Evolutionary conservation across 2,329 filamentous ascomycete species (phyloP).

Genomic region (Colletotrichum lupini): DNA sequence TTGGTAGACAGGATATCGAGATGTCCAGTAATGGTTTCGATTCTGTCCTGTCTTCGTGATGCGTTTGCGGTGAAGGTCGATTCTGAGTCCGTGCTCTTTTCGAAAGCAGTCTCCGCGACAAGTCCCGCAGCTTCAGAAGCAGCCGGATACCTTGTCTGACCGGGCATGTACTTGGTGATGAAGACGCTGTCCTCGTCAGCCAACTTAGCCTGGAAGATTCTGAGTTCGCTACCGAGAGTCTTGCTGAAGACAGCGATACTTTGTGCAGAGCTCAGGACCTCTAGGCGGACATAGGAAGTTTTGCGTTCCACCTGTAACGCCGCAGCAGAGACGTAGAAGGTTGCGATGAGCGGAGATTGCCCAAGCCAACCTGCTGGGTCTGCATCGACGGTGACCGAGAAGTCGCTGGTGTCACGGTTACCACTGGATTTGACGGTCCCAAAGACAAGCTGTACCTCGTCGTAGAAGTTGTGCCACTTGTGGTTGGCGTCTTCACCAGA

Average conservation of each 20-base stretch:
- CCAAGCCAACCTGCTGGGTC: slow-evolving; percentile 51
- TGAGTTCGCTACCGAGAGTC: slow-evolving; percentile 42
- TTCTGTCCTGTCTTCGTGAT: slow-evolving; percentile 40
- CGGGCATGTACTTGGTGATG: slow-evolving; percentile 50
- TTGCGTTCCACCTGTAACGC: slow-evolving; percentile 47
- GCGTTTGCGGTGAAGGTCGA: slow-evolving; percentile 41
- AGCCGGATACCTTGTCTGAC: slow-evolving; percentile 43
- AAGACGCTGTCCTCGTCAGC: slow-evolving; percentile 45
- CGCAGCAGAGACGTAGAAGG: slow-evolving; percentile 52
- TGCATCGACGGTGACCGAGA: slow-evolving; percentile 45
- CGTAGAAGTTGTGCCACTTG: slow-evolving; percentile 50
- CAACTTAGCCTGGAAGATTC: slow-evolving; percentile 46
- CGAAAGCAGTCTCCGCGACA: slow-evolving; percentile 36
- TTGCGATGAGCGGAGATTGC: slow-evolving; percentile 50
- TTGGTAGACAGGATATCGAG: slow-evolving; percentile 49
- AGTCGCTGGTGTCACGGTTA: slow-evolving; percentile 42
- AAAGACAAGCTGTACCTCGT: slow-evolving; percentile 54
- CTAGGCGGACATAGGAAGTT: slow-evolving; percentile 46
- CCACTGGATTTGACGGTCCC: slow-evolving; percentile 47
- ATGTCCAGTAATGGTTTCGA: slow-evolving; percentile 52
- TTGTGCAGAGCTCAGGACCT: slow-evolving; percentile 41
- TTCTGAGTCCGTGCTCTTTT: slow-evolving; percentile 37
- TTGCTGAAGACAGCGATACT: slow-evolving; percentile 39
- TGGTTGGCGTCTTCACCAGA: slow-evolving; percentile 37
- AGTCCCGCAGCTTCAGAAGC: slow-evolving; percentile 39